Percentiles rank a stretch among this genome's conserved stretches.
Conservation (phyloP, 2,329 filamentous ascomycete species). For the Lecanicillium sp. region DNA sequence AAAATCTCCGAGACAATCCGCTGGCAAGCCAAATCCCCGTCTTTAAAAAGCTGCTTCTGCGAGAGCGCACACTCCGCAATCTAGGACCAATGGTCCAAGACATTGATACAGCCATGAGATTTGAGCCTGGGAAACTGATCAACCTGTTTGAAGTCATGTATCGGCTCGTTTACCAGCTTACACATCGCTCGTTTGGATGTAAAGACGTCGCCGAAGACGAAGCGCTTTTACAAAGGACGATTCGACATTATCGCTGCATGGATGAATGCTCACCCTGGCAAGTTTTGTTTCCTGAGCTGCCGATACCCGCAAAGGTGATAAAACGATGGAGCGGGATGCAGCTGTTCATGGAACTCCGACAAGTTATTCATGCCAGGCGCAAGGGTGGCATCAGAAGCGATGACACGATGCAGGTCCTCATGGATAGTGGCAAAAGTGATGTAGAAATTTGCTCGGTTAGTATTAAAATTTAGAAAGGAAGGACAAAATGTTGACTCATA, state of each 20-base stretch:
- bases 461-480: neutral
- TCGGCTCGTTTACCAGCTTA: conserved; percentile 45
- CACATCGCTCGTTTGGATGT: conserved; percentile 45
- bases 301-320: conserved; percentile 31
- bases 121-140: conserved; percentile 12
- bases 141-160: conserved; percentile 48
- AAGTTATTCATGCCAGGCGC: conserved; percentile 36
- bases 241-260: conserved; percentile 37
- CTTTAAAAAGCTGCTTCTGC: conserved; percentile 26
- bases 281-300: conserved; percentile 46
- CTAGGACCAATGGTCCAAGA: conserved; percentile 36
- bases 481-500: neutral
- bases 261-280: conserved; percentile 33
- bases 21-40: conserved; percentile 17
- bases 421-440: conserved; percentile 41
- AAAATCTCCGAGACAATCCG: conserved; percentile 14
- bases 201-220: conserved; percentile 43
- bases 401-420: conserved; percentile 44
- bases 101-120: conserved; percentile 13
- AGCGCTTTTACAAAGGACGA: conserved; percentile 28
- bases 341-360: conserved; percentile 39
- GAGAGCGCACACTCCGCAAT: conserved; percentile 26
- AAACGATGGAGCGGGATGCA: conserved; percentile 35
- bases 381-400: conserved; percentile 31
- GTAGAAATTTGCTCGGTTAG: conserved; percentile 32